Evolutionary conservation across 306 rosid genomes (phyloP).

Genomic region (Prosopis cineraria): DNA sequence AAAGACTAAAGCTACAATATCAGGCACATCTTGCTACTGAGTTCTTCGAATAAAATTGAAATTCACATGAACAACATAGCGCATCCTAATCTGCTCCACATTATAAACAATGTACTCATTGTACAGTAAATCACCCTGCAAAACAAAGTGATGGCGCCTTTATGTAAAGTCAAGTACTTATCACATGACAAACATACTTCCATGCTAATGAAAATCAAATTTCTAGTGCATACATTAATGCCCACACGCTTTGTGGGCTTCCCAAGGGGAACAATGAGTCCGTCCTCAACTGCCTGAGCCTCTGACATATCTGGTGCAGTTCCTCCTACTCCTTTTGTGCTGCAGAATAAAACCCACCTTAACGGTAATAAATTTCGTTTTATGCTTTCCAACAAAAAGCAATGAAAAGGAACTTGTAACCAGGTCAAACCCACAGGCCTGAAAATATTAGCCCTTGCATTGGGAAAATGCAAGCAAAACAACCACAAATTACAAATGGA

Average conservation of each 20-base stretch:
- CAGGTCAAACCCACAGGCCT: not conserved
- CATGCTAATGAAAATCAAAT: slow-evolving; percentile 3
- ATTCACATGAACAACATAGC: slow-evolving; percentile 73
- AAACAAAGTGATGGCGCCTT: slow-evolving; percentile 24
- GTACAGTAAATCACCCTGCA: slow-evolving; percentile 72
- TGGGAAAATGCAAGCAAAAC: not conserved
- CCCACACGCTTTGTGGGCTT: slow-evolving; percentile 46
- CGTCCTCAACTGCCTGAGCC: slow-evolving; percentile 65
- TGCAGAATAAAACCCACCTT: slow-evolving; percentile 43
- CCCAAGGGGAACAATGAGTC: slow-evolving; percentile 73
- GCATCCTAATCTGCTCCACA: slow-evolving; percentile 87
- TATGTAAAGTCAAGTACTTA: not conserved
- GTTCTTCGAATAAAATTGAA: slow-evolving; percentile 57
- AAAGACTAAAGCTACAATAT: slow-evolving; percentile 19
- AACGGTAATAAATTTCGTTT: slow-evolving; percentile 6
- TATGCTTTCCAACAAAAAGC: not conserved
- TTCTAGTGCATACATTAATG: slow-evolving; percentile 44
- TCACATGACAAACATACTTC: slow-evolving; percentile 7
- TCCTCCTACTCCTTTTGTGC: slow-evolving; percentile 87
- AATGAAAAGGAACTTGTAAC: not conserved
- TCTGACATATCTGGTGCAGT: slow-evolving; percentile 75
- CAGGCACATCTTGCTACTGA: slow-evolving; percentile 9
- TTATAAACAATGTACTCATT: slow-evolving; percentile 93
- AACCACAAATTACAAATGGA: not conserved
- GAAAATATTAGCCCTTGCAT: slow-evolving; percentile 20